phyloP scores from a whole-genome alignment of 139 green algal genomes.

The Volvox africanus region DNA sequence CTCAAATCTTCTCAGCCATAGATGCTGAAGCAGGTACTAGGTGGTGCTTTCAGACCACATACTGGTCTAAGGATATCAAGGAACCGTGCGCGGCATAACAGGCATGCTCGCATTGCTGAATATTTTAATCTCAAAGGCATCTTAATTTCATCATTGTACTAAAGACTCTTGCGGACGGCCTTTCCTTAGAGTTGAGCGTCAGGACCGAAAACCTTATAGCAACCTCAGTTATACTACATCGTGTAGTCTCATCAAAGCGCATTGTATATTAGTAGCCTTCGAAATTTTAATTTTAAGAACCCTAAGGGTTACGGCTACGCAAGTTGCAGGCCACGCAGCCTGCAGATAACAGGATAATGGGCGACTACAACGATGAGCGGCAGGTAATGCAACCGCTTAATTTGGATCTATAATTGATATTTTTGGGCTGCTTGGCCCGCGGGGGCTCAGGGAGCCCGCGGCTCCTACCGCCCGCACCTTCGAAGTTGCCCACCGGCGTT shows the following conservation, averaged over 20 bases:
- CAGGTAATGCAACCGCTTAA: neutral
- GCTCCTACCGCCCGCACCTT: neutral
- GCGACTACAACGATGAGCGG: slow-evolving; percentile 11
- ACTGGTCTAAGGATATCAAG: neutral
- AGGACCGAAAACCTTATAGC: slow-evolving; percentile 23
- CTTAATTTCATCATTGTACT: no score
- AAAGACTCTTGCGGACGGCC: neutral
- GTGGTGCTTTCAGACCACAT: neutral
- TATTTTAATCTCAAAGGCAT: no score
- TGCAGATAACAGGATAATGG: neutral
- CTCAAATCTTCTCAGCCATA: neutral
- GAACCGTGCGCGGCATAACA: no score
- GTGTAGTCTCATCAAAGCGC: neutral
- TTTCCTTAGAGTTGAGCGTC: neutral
- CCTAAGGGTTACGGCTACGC: neutral
- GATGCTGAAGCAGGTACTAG: neutral
- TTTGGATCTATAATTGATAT: neutral
- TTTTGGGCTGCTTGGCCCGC: neutral
- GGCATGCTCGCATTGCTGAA: no score
- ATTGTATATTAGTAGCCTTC: neutral
- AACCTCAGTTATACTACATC: neutral
- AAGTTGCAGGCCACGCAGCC: no score
- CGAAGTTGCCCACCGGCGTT: neutral
- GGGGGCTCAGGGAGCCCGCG: neutral
- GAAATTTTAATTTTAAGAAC: neutral